A percentile compares a stretch with the other conserved stretches of the same genome.
phyloP scores from a whole-genome alignment of 2,329 filamentous ascomycete genomes.

The Waltergamsia citrina region DNA sequence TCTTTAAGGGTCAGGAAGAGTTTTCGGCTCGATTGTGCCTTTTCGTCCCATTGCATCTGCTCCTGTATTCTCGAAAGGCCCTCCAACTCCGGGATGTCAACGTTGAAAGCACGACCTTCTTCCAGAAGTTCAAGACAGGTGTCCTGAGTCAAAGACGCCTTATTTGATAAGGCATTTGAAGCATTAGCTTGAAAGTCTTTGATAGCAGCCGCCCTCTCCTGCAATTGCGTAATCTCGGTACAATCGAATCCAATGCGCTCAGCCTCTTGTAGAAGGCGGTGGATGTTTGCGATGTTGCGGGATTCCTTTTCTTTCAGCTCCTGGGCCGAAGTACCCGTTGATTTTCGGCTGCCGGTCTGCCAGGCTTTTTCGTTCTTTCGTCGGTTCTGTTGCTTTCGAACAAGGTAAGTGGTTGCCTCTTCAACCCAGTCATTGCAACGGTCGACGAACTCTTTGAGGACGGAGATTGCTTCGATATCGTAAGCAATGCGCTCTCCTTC shows the following conservation, averaged over 20 bases:
- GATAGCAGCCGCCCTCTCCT: conserved; percentile 78
- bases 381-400: conserved; percentile 93
- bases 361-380: conserved; percentile 88
- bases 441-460: conserved; percentile 83
- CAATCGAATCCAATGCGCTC: conserved; percentile 88
- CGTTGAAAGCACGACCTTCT: conserved; percentile 77
- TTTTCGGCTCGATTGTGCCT: conserved; percentile 55
- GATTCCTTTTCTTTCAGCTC: conserved; percentile 71
- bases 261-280: conserved; percentile 73
- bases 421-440: conserved; percentile 97
- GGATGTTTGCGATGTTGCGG: conserved; percentile 82
- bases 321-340: conserved; percentile 36
- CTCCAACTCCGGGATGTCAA: conserved; percentile 85
- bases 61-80: conserved; percentile 70
- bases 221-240: conserved; percentile 76
- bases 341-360: conserved; percentile 65
- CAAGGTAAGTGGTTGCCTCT: conserved; percentile 91
- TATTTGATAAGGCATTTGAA: conserved; percentile 57
- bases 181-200: conserved; percentile 75
- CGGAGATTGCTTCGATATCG: conserved; percentile 71
- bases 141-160: conserved; percentile 52
- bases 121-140: conserved; percentile 90
- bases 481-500: conserved; percentile 97
- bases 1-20: conserved; percentile 66
- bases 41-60: conserved; percentile 81